Evolutionary conservation across 352 stramenopile genomes (phyloP).

Genomic region (Globisporangium acanthophoron): DNA sequence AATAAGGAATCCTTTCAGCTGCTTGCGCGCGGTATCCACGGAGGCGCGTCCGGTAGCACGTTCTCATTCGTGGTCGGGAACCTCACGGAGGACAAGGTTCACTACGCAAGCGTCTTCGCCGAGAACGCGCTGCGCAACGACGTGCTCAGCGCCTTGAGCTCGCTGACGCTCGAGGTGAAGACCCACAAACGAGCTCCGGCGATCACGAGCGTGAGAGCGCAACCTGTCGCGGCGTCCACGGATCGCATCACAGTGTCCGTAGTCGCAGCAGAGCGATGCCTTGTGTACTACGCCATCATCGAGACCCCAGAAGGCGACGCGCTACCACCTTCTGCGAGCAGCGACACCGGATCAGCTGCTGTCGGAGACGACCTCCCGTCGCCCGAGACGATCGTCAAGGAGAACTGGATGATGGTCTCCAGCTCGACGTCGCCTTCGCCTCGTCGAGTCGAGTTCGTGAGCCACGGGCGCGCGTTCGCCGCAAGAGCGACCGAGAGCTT

Average conservation of each 20-base stretch:
- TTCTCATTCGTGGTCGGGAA: constrained; percentile 45
- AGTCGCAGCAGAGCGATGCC: constrained; percentile 19
- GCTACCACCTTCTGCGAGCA: not conserved
- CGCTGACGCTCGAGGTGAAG: constrained; percentile 13
- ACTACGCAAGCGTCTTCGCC: constrained; percentile 40
- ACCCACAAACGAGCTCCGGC: constrained; percentile 41
- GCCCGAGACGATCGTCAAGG: constrained; percentile 10
- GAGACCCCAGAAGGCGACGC: constrained; percentile 2
- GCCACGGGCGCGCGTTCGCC: constrained; percentile 3
- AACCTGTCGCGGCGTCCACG: constrained; percentile 26
- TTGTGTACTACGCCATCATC: constrained; percentile 45
- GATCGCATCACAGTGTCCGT: constrained; percentile 25
- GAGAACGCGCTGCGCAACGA: constrained; percentile 50
- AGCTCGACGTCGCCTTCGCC: not conserved
- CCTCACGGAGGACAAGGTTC: constrained; percentile 45
- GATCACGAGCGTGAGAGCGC: constrained; percentile 14
- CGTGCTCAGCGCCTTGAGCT: constrained; percentile 35
- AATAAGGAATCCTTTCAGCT: constrained; percentile 23
- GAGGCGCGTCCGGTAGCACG: constrained; percentile 6
- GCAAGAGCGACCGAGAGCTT: constrained; percentile 10
- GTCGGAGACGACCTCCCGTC: not conserved
- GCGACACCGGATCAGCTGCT: not conserved
- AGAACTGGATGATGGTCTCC: not conserved
- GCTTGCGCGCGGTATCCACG: constrained; percentile 2
- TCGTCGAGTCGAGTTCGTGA: constrained; percentile 5